Percentiles rank a stretch among this genome's conserved stretches.
Conservation (phyloP, 495 filamentous ascomycete species). For the Neurospora tetraspora region DNA sequence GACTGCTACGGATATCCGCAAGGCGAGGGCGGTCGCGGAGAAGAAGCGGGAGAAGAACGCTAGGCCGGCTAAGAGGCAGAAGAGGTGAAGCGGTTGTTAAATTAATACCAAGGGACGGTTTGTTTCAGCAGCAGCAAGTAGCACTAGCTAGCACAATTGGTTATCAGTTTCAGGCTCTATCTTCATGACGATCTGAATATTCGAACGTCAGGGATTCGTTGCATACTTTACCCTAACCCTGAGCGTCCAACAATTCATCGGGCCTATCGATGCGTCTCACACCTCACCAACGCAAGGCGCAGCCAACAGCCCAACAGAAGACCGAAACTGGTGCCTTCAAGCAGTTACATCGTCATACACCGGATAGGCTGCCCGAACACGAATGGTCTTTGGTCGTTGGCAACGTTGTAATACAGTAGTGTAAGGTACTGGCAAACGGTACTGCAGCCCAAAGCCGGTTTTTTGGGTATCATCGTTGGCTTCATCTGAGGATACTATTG, state of each 20-base stretch:
- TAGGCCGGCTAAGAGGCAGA: slow-evolving; percentile 60
- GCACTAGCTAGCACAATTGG: not conserved
- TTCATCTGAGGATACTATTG: not conserved
- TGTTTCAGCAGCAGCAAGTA: not conserved
- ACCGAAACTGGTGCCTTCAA: not conserved
- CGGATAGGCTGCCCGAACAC: not conserved
- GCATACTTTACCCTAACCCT: not conserved
- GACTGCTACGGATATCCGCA: slow-evolving; percentile 74
- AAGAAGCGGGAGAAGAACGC: slow-evolving; percentile 80
- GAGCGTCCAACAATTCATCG: not conserved
- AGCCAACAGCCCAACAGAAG: not conserved
- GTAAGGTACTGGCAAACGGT: not conserved
- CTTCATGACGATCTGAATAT: not conserved
- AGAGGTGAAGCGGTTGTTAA: slow-evolving; percentile 16
- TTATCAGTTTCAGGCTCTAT: not conserved
- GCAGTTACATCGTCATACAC: not conserved
- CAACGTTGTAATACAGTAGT: not conserved
- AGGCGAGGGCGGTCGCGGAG: slow-evolving; percentile 65
- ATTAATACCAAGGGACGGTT: not conserved
- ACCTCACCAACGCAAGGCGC: not conserved
- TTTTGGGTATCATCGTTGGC: not conserved
- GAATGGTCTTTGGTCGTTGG: not conserved
- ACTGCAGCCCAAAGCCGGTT: not conserved
- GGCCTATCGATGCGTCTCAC: not conserved
- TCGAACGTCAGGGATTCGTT: not conserved